Conservation (phyloP, 1,139 yeast species). For the Groenewaldozyma auringiensis region DNA sequence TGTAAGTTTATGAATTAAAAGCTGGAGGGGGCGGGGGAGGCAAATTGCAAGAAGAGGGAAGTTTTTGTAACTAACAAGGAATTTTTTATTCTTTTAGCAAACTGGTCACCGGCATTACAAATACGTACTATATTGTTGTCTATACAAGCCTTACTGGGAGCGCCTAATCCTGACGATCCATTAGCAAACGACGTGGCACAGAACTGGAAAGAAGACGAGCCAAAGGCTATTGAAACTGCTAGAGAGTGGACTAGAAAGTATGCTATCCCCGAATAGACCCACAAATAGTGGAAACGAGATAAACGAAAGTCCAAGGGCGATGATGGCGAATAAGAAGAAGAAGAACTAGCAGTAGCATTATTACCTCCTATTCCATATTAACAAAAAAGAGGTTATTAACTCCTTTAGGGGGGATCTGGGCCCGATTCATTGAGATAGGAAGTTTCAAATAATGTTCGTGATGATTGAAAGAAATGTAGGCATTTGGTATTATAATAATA, state of each 20-base stretch:
- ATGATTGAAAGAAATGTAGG: too few species aligned
- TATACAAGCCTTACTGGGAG: slow-evolving; percentile 86
- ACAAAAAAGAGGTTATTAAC: too few species aligned
- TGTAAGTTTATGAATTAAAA: slow-evolving; percentile 44
- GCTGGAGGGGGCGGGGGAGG: background rate
- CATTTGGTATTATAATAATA: too few species aligned
- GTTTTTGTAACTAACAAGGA: background rate
- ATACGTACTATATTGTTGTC: slow-evolving; percentile 89
- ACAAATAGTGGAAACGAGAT: background rate
- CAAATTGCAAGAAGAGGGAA: background rate
- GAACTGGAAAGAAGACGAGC: slow-evolving; percentile 86
- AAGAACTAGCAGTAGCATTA: too few species aligned
- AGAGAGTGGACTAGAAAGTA: slow-evolving; percentile 73
- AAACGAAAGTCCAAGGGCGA: too few species aligned
- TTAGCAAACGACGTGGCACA: slow-evolving; percentile 96
- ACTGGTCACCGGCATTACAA: slow-evolving; percentile 98
- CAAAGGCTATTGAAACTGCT: slow-evolving; percentile 76
- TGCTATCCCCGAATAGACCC: slow-evolving; percentile 43
- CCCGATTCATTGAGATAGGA: too few species aligned
- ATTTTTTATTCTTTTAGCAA: slow-evolving; percentile 32
- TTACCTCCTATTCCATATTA: too few species aligned
- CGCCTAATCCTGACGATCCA: slow-evolving; percentile 98
- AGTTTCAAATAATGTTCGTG: too few species aligned
- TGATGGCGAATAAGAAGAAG: too few species aligned
- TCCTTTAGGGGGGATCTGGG: too few species aligned